These are phyloP conservation scores for Tieghemostelium lacteum DNA, from an alignment of 78 protist genomes.

Conservation along the genomic window DNA sequence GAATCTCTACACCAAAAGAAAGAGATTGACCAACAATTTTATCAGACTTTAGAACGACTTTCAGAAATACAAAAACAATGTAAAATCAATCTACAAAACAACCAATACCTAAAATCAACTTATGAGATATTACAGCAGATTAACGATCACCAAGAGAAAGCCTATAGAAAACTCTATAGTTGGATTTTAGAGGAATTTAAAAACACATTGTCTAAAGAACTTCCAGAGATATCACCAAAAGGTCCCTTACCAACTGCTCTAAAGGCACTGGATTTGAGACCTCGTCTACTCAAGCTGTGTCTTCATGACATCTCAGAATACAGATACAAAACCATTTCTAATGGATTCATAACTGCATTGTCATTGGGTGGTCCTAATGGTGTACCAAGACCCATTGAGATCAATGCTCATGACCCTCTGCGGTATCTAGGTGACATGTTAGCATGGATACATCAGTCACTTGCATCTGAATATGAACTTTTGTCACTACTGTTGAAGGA, in stretches of 20 bases:
- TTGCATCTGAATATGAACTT: constrained; percentile 77
- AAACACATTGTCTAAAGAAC: neutral
- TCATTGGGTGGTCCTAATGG: constrained; percentile 89
- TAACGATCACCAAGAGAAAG: constrained; percentile 61
- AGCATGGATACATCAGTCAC: constrained; percentile 90
- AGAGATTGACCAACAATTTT: constrained; percentile 44
- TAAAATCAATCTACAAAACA: constrained; percentile 16
- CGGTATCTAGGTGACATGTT: constrained; percentile 91
- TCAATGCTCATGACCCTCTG: constrained; percentile 89
- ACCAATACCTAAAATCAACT: constrained; percentile 54
- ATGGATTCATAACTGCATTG: constrained; percentile 73
- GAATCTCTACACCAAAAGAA: neutral
- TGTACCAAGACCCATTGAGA: constrained; percentile 87
- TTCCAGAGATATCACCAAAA: neutral
- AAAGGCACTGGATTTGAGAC: constrained; percentile 34
- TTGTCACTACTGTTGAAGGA: neutral
- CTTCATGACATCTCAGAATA: constrained; percentile 41
- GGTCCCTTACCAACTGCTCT: constrained; percentile 16
- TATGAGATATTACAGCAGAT: constrained; percentile 51
- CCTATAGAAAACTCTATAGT: constrained; percentile 50
- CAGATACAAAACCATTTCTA: constrained; percentile 18
- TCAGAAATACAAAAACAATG: constrained; percentile 59
- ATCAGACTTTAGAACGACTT: constrained; percentile 20
- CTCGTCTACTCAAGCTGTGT: constrained; percentile 31
- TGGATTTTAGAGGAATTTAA: constrained; percentile 51